Evolutionary conservation across 2,329 filamentous ascomycete species (phyloP).

Genomic region (Neurospora sp.): DNA sequence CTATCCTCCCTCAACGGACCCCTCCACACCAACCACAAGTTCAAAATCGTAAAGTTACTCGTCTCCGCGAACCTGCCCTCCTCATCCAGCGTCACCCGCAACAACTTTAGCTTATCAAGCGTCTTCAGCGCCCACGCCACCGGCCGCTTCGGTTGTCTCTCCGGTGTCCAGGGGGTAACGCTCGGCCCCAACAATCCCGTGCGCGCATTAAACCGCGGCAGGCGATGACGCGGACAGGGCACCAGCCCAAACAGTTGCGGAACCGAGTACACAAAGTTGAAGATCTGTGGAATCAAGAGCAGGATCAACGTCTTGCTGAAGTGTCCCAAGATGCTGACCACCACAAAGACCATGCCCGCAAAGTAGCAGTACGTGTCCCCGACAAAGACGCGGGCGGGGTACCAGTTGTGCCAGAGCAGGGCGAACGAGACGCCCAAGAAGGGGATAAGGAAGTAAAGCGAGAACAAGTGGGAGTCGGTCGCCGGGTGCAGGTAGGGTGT

Average conservation of each 20-base stretch:
- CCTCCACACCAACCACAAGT: slow-evolving; percentile 93
- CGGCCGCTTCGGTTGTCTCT: slow-evolving; percentile 55
- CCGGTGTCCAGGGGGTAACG: slow-evolving; percentile 61
- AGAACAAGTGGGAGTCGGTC: slow-evolving; percentile 92
- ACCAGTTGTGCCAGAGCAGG: slow-evolving; percentile 88
- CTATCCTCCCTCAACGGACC: slow-evolving; percentile 82
- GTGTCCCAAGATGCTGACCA: slow-evolving; percentile 91
- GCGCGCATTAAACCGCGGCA: slow-evolving; percentile 78
- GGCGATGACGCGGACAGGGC: slow-evolving; percentile 83
- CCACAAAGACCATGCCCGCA: slow-evolving; percentile 96
- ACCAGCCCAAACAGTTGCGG: slow-evolving; percentile 87
- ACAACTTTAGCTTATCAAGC: slow-evolving; percentile 56
- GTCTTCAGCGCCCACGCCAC: slow-evolving; percentile 56
- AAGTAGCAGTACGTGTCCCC: slow-evolving; percentile 99
- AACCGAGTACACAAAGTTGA: slow-evolving; percentile 91
- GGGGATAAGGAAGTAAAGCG: slow-evolving; percentile 84
- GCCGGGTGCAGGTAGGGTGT: slow-evolving; percentile 83
- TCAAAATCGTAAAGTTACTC: slow-evolving; percentile 86
- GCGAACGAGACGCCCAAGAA: slow-evolving; percentile 89
- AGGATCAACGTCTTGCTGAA: slow-evolving; percentile 95
- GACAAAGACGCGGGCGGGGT: slow-evolving; percentile 87
- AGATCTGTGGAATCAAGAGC: slow-evolving; percentile 83
- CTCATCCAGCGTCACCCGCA: slow-evolving; percentile 58
- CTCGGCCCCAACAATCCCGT: slow-evolving; percentile 82
- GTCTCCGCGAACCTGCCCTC: slow-evolving; percentile 66